A percentile compares a stretch with the other conserved stretches of the same genome.
These are phyloP conservation scores for Podila horticola DNA, from an alignment of 192 early-diverging fungal genomes.

Conservation along the genomic window DNA sequence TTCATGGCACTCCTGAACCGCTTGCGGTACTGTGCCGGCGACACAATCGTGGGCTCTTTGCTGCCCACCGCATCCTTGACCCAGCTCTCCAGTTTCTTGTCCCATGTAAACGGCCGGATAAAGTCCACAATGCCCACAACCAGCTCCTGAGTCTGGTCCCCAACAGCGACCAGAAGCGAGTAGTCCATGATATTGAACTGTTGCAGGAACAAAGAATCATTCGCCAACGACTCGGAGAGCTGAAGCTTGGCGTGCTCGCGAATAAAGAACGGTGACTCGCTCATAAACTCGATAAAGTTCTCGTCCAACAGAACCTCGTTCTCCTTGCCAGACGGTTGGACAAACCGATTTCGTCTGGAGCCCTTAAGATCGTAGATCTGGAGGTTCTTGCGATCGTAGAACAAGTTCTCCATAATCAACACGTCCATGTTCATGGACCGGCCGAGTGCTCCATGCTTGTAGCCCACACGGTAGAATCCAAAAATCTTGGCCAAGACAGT, in stretches of 20 bases:
- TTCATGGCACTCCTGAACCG: slow-evolving; percentile 97
- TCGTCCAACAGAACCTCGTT: slow-evolving; percentile 94
- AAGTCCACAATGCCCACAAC: slow-evolving; percentile 99
- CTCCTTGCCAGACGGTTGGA: slow-evolving; percentile 83
- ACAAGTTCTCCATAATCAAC: slow-evolving; percentile 96
- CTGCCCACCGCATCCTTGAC: slow-evolving; percentile 96
- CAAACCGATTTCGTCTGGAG: slow-evolving; percentile 94
- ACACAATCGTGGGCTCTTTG: slow-evolving; percentile 94
- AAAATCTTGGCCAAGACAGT: slow-evolving; percentile 90
- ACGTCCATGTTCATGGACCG: slow-evolving; percentile 89
- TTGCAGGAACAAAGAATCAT: slow-evolving; percentile 96
- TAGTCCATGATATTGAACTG: slow-evolving; percentile 98
- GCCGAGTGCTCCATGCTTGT: slow-evolving; percentile 86
- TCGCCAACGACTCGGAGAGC: slow-evolving; percentile 85
- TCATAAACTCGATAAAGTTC: slow-evolving; percentile 91
- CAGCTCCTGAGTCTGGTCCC: slow-evolving; percentile 85
- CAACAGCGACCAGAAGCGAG: slow-evolving; percentile 94
- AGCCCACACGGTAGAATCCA: slow-evolving; percentile 93
- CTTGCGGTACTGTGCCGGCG: slow-evolving; percentile 92
- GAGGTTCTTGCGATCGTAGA: slow-evolving; percentile 78
- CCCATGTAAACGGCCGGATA: slow-evolving; percentile 98
- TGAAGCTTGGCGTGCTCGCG: slow-evolving; percentile 90
- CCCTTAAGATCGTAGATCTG: slow-evolving; percentile 94
- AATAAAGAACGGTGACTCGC: slow-evolving; percentile 90
- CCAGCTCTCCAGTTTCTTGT: slow-evolving; percentile 98